Evolutionary conservation across 495 filamentous ascomycete species (phyloP).

Genomic region (Aspergillus heteromorphus): DNA sequence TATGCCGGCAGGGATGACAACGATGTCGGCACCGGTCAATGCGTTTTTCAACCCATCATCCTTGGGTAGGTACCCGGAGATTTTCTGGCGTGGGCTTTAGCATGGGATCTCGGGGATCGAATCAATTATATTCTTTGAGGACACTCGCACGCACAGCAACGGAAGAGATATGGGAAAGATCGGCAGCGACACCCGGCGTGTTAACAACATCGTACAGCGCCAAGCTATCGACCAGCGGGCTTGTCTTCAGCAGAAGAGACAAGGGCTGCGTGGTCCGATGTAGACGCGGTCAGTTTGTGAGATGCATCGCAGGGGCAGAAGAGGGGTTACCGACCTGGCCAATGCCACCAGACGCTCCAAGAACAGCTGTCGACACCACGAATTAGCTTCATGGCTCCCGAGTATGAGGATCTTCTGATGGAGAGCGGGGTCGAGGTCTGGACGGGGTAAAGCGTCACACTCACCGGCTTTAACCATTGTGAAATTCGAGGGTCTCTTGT

Average conservation of each 20-base stretch:
- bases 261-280: conserved; percentile 59
- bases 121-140: neutral
- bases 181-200: conserved; percentile 90
- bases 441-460: no score
- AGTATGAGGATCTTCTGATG: neutral
- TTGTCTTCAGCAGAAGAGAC: conserved; percentile 89
- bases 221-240: conserved; percentile 81
- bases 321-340: conserved; percentile 65
- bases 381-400: neutral
- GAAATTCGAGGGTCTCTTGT: conserved; percentile 6
- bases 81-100: conserved; percentile 59
- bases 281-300: neutral
- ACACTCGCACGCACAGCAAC: conserved; percentile 63
- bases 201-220: conserved; percentile 98
- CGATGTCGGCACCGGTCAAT: conserved; percentile 85
- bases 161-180: conserved; percentile 95
- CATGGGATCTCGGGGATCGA: neutral
- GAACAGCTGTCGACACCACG: conserved; percentile 59
- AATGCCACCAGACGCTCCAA: conserved; percentile 96
- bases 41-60: conserved; percentile 86
- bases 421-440: neutral
- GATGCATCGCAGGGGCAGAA: neutral
- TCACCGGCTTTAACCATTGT: conserved; percentile 89
- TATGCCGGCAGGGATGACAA: conserved; percentile 96
- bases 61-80: conserved; percentile 81